phyloP scores from a whole-genome alignment of 2,329 filamentous ascomycete genomes.

The Hypoxylon sp. region DNA sequence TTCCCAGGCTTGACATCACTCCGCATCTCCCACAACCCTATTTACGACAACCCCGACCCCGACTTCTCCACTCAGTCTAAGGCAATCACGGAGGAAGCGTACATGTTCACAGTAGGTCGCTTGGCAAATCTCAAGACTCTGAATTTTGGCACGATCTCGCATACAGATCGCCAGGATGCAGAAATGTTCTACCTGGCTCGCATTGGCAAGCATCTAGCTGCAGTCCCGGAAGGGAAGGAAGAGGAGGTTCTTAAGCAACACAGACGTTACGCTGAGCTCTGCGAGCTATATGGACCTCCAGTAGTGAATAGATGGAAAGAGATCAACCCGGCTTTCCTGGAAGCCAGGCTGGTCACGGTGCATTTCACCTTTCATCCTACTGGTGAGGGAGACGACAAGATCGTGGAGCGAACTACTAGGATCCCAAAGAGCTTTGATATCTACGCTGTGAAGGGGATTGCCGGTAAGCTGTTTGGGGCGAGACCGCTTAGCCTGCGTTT shows the following conservation, averaged over 20 bases:
- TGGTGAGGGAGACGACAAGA: conserved; percentile 1
- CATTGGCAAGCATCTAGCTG: conserved; percentile 80
- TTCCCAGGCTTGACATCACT: conserved; percentile 83
- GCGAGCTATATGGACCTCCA: conserved; percentile 80
- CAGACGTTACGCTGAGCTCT: conserved; percentile 80
- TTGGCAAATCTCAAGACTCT: conserved; percentile 75
- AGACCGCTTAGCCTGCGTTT: conserved; percentile 74
- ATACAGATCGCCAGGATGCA: conserved; percentile 84
- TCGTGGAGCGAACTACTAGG: conserved; percentile 55
- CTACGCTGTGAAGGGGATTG: conserved; percentile 84
- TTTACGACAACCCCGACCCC: conserved; percentile 72
- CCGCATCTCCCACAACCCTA: conserved; percentile 86
- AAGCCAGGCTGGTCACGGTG: conserved; percentile 80
- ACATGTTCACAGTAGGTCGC: conserved; percentile 88
- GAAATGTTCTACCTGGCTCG: conserved; percentile 93
- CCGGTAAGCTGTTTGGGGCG: conserved; percentile 76
- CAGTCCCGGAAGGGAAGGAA: conserved; percentile 66
- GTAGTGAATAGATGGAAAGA: conserved; percentile 68
- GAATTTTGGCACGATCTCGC: conserved; percentile 79
- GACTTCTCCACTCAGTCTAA: conserved; percentile 49
- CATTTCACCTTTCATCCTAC: conserved; percentile 58
- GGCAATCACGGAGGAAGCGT: conserved; percentile 77
- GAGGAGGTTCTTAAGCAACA: conserved; percentile 72
- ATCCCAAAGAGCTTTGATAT: conserved; percentile 84
- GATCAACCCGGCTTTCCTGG: conserved; percentile 83